Evolutionary conservation across 345 rosid genomes (phyloP), one percentile per base, ranked within the genome.

Genomic region (Iberis pinnata): DNA sequence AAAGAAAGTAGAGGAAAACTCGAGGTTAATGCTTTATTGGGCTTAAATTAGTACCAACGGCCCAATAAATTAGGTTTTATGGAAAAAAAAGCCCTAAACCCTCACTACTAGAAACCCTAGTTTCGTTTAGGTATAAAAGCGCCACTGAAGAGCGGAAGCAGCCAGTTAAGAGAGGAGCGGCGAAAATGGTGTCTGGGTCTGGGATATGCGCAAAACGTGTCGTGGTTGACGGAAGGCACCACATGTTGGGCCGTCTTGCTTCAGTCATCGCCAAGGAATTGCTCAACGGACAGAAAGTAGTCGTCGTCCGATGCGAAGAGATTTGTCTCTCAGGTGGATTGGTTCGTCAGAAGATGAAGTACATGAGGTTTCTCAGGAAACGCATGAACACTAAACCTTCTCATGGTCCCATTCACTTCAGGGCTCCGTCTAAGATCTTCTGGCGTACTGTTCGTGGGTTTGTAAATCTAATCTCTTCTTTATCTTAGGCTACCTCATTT

Each of bases 361-460:
- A 80, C 77, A 43, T 83, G 80, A 56, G 97, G 49, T 89, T 89
- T 64, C 82, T 89, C 9, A 78, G 97, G 57, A 81, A 86, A 73
- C 85, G 89, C 22, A 89, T 86, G 95, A 86, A 86, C 76, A 89
- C 97, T 16, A 89, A 89, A 55, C 97, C 97, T 14, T 89, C 97
- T 32, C 93, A 86, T 6, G 97, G 97, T 22, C 93, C 95, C 53
- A 83, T 89, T 65, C 95, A 86, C 48, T 86, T 89, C 81, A 73
- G 97, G 4, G 83, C 92, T 45, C 95, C 97, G 8, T 73, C 95
- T 15, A 89, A 89, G 80, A 89, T 86, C 80, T 67, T 89, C 59
- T 89, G 88, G 95, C 87, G 93, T n/a, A 89, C 87, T 8, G 72
- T 89, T 49, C 93, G 89, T 1, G 93, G 95, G 95, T 82, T 27